A percentile compares a stretch with the other conserved stretches of the same genome.
phyloP scores from a whole-genome alignment of 2,329 filamentous ascomycete genomes.

The Didymosphaeria variabile region DNA sequence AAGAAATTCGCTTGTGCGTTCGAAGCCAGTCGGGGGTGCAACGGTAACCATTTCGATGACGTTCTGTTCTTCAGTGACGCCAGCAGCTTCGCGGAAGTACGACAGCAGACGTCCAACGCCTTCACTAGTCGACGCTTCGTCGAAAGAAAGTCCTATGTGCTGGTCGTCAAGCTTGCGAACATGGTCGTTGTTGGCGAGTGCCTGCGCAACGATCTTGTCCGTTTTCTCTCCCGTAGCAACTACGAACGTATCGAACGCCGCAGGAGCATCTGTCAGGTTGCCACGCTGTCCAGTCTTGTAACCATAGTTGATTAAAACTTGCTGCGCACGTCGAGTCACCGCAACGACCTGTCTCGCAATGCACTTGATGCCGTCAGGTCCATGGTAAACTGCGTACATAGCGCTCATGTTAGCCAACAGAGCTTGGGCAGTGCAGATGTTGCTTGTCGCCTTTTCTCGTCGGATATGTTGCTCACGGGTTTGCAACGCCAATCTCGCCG shows the following conservation, averaged over 20 bases:
- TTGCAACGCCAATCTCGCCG: slow-evolving; percentile 85
- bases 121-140: slow-evolving; percentile 72
- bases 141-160: slow-evolving; percentile 77
- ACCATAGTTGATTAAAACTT: slow-evolving; percentile 69
- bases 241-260: slow-evolving; percentile 82
- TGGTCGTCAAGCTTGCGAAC: slow-evolving; percentile 69
- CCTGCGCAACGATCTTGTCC: slow-evolving; percentile 61
- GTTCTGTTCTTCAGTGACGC: slow-evolving; percentile 25
- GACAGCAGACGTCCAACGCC: slow-evolving; percentile 67
- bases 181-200: slow-evolving; percentile 64
- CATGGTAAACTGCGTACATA: slow-evolving; percentile 94
- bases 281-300: slow-evolving; percentile 69
- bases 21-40: slow-evolving; percentile 64
- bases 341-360: slow-evolving; percentile 83
- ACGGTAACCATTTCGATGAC: slow-evolving; percentile 28
- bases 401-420: slow-evolving; percentile 95
- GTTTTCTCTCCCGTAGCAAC: slow-evolving; percentile 64
- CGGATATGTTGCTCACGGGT: slow-evolving; percentile 96
- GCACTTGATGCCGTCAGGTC: slow-evolving; percentile 79
- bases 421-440: slow-evolving; percentile 95
- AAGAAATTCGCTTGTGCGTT: slow-evolving; percentile 77
- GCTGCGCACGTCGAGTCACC: slow-evolving; percentile 74
- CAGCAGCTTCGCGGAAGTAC: slow-evolving; percentile 61
- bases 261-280: slow-evolving; percentile 64
- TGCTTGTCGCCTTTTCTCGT: slow-evolving; percentile 95